Evolutionary conservation across 1,139 yeast genomes (phyloP), one percentile per base, ranked within the genome.

Genomic region (Taphrina sp.): DNA sequence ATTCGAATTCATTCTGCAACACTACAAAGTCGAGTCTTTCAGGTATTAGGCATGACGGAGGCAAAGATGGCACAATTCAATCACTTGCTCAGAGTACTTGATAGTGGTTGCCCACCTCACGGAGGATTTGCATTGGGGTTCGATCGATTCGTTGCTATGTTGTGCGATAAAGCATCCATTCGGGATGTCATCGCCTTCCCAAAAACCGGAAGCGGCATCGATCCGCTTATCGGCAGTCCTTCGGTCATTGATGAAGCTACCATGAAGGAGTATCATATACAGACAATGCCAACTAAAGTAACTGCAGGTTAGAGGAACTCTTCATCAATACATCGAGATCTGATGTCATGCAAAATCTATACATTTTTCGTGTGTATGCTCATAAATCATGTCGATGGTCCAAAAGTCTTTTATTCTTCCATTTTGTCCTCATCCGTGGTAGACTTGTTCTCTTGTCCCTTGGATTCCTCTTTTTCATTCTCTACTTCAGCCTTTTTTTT

Each of bases 141-240:
- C 64, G 99, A 92, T 69, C 75, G 99, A 60, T 74, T 92, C 74
- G 83, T 95, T 65, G 95, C 98, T 1, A 88, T 92, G 90, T 68
- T 92, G 35, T 72, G 83, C 20, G 94, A 89, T 1, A 76, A 84
- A 28, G 66, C 74, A 3, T 85, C 87, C 61, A 89, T 92, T 39
- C 74, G 96, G 63, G 96, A 92, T 67, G 98, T 92, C 1, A 85
- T 92, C 62, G 95, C 98, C 1, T 92, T 92, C 69, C 99, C 99
- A 1, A 92, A 92, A 70, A 88, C 90, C 49, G 83, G 85, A 63
- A 79, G 87, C 5, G 98, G 99, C 0, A 74, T 81, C 1, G 99
- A 92, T 68, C 81, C 87, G 0, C 87, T 92, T 49, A 95, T 92
- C 19, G 85, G 81, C 10, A 83, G 95, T 61, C 99, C 99, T 1